Conservation (phyloP, 768 basidiomycete species). For the Hericium alpestre region DNA sequence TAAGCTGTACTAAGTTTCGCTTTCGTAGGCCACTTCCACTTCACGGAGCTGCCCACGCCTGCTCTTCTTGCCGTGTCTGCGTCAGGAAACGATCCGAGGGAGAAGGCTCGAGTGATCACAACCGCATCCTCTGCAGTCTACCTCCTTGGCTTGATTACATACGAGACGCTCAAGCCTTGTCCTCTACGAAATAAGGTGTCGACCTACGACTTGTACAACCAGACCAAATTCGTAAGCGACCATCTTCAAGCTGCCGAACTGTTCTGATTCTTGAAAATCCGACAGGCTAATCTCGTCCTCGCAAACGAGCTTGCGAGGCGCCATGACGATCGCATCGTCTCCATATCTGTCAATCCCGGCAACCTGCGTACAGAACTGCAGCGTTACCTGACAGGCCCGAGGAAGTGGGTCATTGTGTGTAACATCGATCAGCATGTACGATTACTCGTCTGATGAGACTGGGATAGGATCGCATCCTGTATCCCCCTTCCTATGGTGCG, state of each 20-base stretch:
- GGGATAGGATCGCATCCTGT: background rate
- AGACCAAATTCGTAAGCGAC: slow-evolving; percentile 7
- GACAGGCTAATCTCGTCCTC: slow-evolving; percentile 16
- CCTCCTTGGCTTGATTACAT: background rate
- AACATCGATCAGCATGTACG: too few species aligned
- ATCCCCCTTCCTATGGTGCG: slow-evolving; percentile 20
- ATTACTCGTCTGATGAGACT: background rate
- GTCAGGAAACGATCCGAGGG: background rate
- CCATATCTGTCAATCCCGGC: slow-evolving; percentile 16
- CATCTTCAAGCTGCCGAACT: background rate
- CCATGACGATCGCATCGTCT: slow-evolving; percentile 16
- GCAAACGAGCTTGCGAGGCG: slow-evolving; percentile 17
- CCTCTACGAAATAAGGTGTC: background rate
- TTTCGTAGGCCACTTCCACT: slow-evolving; percentile 17
- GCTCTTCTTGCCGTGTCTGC: slow-evolving; percentile 11
- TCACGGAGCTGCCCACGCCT: slow-evolving; percentile 18
- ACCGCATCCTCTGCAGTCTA: slow-evolving; percentile 4
- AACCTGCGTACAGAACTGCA: background rate
- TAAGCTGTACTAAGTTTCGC: background rate
- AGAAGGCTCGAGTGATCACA: slow-evolving; percentile 18
- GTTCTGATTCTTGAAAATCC: background rate
- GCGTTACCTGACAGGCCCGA: background rate
- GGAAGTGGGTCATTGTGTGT: background rate
- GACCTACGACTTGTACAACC: background rate
- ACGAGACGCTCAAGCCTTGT: background rate